Evolutionary conservation across 495 filamentous ascomycete genomes (phyloP), one percentile per base, ranked within the genome.

Genomic region (Melanomma pulvis-pyrius): DNA sequence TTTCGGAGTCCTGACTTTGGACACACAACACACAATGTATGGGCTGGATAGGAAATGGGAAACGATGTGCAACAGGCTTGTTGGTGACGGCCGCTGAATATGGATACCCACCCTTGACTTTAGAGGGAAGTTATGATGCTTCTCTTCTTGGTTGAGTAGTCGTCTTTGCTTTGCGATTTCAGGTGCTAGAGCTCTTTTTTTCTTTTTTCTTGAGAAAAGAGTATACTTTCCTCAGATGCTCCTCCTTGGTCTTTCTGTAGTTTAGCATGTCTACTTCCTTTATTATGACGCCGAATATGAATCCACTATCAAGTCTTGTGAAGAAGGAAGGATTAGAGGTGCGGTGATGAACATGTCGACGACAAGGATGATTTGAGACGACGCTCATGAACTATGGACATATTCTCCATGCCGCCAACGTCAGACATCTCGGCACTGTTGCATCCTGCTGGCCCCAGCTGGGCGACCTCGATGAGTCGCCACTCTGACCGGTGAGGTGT

Each of bases 1-100:
- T 36, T 11, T 44, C n/a, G 39, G 5, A 44, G 39, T 6, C 5
- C n/a, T n/a, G n/a, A n/a, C n/a, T n/a, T 44, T 15, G 39, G 39
- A 44, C 9, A 6, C 17, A 15, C 39, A 44, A 44, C n/a, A n/a
- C n/a, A n/a, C n/a, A n/a, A n/a, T n/a, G n/a, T 44, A 44, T 44
- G 39, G 39, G 39, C 13, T 44, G 13, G 39, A 17, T n/a, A 44
- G 39, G 39, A n/a, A 44, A 6, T 17, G 13, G 39, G 39, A n/a
- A 44, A 44, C 13, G 39, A 51, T 26, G 48, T 5, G 26, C 26
- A 25, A 9, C 11, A 22, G 21, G 17, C 9, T 17, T 44, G 21
- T 51, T 24, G 22, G 21, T 51, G 26, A 51, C 48, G 48, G 48
- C 48, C 48, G 26, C 21, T 51, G 48, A 51, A 51, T 51, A 51